These are phyloP conservation scores for Populus euphratica DNA, from an alignment of 345 rosid genomes.

Conservation along the genomic window DNA sequence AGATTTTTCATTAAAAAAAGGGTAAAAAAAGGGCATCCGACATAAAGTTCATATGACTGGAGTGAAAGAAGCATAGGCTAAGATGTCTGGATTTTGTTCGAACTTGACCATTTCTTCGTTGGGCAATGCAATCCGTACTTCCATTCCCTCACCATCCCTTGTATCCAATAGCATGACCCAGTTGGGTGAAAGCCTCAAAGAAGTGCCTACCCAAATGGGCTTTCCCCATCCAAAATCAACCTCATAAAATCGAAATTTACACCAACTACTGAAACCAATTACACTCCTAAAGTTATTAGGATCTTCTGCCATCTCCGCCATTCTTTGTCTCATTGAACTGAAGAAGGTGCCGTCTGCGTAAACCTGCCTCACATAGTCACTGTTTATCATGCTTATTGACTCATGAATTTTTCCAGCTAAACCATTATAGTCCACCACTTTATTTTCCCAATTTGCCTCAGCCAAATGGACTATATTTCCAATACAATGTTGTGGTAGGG, in stretches of 20 bases:
- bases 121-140: constrained; percentile 27
- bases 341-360: constrained; percentile 4
- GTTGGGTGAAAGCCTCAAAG: background rate
- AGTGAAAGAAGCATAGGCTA: constrained; percentile 19
- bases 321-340: too few species aligned
- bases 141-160: constrained; percentile 21
- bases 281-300: background rate
- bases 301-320: too few species aligned
- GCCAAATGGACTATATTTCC: constrained; percentile 26
- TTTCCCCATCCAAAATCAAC: constrained; percentile 39
- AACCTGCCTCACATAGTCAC: constrained; percentile 17
- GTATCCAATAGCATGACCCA: constrained; percentile 14
- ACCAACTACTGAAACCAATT: constrained; percentile 22
- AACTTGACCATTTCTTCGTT: constrained; percentile 23
- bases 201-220: constrained; percentile 26
- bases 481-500: constrained; percentile 12
- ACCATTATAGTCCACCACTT: background rate
- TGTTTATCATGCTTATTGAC: constrained; percentile 5
- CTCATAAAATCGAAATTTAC: constrained; percentile 25
- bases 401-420: constrained; percentile 16
- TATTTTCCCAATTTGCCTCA: constrained; percentile 10
- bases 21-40: too few species aligned
- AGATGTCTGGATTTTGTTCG: constrained; percentile 12
- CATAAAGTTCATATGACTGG: background rate
- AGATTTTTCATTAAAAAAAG: too few species aligned